Percentiles rank a stretch among this genome's conserved stretches.
phyloP scores from a whole-genome alignment of 1,284 basidiomycete species.

The Coniophora puteana region DNA sequence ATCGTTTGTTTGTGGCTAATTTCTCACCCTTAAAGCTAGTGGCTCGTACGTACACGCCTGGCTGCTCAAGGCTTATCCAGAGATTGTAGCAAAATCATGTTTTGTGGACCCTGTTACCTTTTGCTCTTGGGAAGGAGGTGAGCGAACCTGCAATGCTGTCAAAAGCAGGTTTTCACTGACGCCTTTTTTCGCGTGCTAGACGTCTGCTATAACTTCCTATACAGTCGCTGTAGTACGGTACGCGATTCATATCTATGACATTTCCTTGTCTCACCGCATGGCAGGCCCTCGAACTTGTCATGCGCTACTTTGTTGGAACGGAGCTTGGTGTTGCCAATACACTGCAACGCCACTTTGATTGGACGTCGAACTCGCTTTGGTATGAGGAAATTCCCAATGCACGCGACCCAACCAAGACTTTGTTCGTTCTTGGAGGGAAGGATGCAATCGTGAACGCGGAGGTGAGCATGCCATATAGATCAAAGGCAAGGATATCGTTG shows the following conservation, averaged over 20 bases:
- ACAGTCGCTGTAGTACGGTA: slow-evolving; percentile 61
- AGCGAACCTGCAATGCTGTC: slow-evolving; percentile 19
- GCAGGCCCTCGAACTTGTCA: slow-evolving; percentile 73
- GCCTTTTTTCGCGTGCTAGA: slow-evolving; percentile 49
- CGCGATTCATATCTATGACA: slow-evolving; percentile 18
- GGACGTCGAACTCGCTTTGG: slow-evolving; percentile 87
- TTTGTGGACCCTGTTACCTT: slow-evolving; percentile 90
- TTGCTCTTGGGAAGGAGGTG: slow-evolving; percentile 87
- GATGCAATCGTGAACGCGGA: slow-evolving; percentile 77
- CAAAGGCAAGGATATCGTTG: neutral
- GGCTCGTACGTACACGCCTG: slow-evolving; percentile 79
- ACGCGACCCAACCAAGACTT: slow-evolving; percentile 50
- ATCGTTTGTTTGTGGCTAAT: neutral
- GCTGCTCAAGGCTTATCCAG: slow-evolving; percentile 77
- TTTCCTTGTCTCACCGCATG: slow-evolving; percentile 11
- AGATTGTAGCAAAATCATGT: slow-evolving; percentile 69
- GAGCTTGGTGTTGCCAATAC: slow-evolving; percentile 86
- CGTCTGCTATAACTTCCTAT: slow-evolving; percentile 87
- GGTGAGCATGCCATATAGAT: slow-evolving; percentile 37
- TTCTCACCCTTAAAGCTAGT: slow-evolving; percentile 30
- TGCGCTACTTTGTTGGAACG: slow-evolving; percentile 83
- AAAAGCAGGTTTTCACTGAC: slow-evolving; percentile 7
- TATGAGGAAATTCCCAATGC: slow-evolving; percentile 85
- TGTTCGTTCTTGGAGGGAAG: slow-evolving; percentile 77
- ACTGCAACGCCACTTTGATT: slow-evolving; percentile 81